Evolutionary conservation across 306 rosid species (phyloP).

Genomic region (Cicer chorassanicum): DNA sequence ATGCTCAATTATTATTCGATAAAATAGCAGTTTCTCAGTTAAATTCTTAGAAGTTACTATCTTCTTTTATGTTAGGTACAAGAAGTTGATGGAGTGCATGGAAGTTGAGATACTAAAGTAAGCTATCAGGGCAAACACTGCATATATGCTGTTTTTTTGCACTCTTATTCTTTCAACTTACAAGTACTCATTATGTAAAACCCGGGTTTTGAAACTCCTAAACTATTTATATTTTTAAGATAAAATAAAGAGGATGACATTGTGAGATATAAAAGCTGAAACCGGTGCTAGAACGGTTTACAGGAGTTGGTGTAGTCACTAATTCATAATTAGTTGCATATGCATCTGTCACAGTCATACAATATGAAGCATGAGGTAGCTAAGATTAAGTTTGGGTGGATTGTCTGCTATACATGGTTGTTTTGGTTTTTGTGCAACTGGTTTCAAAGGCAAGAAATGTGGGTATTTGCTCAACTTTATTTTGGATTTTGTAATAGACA

Average conservation of each 20-base stretch:
- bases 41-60: constrained; percentile 18
- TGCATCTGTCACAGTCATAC: neutral
- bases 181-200: constrained; percentile 24
- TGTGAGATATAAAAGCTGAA: neutral
- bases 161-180: neutral
- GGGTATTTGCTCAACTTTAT: neutral
- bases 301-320: neutral
- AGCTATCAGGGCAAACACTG: constrained; percentile 43
- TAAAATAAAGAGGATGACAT: neutral
- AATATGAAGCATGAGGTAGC: neutral
- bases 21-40: neutral
- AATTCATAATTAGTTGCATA: neutral
- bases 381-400: constrained; percentile 1
- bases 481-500: constrained; percentile 1
- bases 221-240: neutral
- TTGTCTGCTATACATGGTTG: neutral
- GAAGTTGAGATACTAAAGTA: constrained; percentile 53
- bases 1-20: neutral
- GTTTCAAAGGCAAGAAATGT: neutral
- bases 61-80: constrained; percentile 49
- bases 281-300: neutral
- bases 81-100: constrained; percentile 67
- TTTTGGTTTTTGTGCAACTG: neutral
- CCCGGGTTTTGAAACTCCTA: neutral
- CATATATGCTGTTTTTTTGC: constrained; percentile 30